phyloP scores from a whole-genome alignment of 2,329 filamentous ascomycete species.

The Monosporascus ibericus region DNA sequence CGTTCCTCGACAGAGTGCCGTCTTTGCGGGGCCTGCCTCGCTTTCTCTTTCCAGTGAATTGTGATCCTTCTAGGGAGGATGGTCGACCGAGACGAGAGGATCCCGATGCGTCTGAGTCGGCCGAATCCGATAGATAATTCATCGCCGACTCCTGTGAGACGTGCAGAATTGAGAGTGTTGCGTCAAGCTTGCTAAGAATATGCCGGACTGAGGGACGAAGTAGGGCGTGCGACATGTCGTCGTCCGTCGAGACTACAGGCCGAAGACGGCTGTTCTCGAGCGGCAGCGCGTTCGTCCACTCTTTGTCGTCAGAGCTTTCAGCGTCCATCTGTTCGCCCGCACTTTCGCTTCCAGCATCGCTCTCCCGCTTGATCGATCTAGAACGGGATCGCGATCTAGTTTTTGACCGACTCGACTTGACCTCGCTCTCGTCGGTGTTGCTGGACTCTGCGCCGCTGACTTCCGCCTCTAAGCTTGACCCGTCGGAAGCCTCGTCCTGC shows the following conservation, averaged over 20 bases:
- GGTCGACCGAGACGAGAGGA: conserved; percentile 8
- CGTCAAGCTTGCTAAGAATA: conserved; percentile 63
- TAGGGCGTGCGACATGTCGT: conserved; percentile 58
- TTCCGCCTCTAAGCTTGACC: conserved; percentile 3
- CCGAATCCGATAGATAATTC: conserved; percentile 20
- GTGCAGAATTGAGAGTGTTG: conserved; percentile 64
- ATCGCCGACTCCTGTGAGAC: conserved; percentile 52
- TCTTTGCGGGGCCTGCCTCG: conserved; percentile 12
- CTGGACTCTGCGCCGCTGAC: conserved; percentile 10
- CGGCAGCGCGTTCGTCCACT: neutral
- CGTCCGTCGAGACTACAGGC: conserved; percentile 61
- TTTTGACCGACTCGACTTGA: conserved; percentile 4
- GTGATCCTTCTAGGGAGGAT: conserved; percentile 6
- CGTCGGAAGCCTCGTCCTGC: conserved; percentile 13
- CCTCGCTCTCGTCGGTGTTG: conserved; percentile 9
- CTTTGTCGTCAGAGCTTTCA: conserved; percentile 8
- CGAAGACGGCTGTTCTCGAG: conserved; percentile 20
- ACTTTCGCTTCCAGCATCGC: neutral
- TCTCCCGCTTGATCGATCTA: conserved; percentile 14
- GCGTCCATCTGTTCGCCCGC: conserved; percentile 16
- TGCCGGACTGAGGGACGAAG: conserved; percentile 65
- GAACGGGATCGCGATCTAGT: conserved; percentile 8
- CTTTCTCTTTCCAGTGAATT: conserved; percentile 3
- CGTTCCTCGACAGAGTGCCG: conserved; percentile 3
- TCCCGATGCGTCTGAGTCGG: conserved; percentile 19